Base-by-base conservation (phyloP, 768 basidiomycete species). In the Boletus barrowsii region DNA sequence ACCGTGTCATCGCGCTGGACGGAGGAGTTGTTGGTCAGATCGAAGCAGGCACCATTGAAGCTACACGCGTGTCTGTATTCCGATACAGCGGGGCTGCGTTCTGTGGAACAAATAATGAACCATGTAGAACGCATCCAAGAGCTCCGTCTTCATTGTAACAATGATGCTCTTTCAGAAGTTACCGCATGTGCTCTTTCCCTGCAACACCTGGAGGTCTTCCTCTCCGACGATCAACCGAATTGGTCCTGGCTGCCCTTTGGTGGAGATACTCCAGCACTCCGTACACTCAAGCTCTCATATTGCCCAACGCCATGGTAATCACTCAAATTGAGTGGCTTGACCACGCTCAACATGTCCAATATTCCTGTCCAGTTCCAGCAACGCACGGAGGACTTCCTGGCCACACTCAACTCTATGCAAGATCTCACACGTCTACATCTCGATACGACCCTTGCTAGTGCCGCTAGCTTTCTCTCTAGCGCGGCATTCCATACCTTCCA, bases 361-460 rank as follows among this genome's bases (percentile, higher is more conserved):
- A 43, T 70, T 3, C 48, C 65, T 24, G n/a, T 8, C 4, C 33
- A 50, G 9, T 50, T 62, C 17, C 67, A 67, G 11, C 72, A 72
- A 1, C 56, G 63, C 11, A 61, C 63, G n/a, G 44, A 49, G 7
- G 68, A 73, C 33, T 57, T 80, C 15, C 45, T 74, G 8, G 53
- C 64, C 20, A 64, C 62, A 10, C 67, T 79, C 4, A 45, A 61
- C n/a, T 55, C 62, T 32, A 74, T 74, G 72, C 72, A 71, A 5
- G 20, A 54, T 36, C 62, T 78, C 3, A 65, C 63, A 44, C 55
- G 58, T 17, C 67, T 78, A 4, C 59, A 66, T 46, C 62, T 78
- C 15, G 61, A 71, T 15, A 36, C 67, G 45, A 61, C 64, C 14
- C 60, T 76, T 13, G 65, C 72, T 6, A 59, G 44, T 11, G 30